Evolutionary conservation across 176 grass and related monocot genomes (phyloP), one percentile per base, ranked within the genome.

Genomic region (Areca catechu): DNA sequence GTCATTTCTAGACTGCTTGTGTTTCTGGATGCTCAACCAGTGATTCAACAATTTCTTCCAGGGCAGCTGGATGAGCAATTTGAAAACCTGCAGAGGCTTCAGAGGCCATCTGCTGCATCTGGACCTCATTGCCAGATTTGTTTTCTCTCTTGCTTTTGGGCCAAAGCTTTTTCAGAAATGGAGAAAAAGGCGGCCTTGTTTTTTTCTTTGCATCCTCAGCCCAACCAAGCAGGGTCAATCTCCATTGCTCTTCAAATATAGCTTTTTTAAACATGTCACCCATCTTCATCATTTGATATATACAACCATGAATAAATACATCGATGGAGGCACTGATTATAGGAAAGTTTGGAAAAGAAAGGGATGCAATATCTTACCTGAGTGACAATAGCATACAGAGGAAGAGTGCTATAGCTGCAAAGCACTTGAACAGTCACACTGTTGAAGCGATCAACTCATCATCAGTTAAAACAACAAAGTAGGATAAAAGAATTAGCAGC

Each of bases 331-430:
- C 9, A 43, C 34, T 43, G 17, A 23, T 7, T 22, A 3, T 2
- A 15, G 20, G 18, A 7, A 24, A n/a, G 43, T 19, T 24, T 20
- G 3, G 21, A 21, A 16, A 27, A 25, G 16, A 15, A 15, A 27
- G 56, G 23, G 24, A 58, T 25, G 22, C 5, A 58, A 58, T 4
- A 25, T 14, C 14, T 17, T 23, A 90, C 92, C 48, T 85, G 83
- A 3, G 86, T 91, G 18, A 91, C 86, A 58, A 88, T 78, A 62
- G 78, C 72, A 27, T 85, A 91, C 37, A 96, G 56, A 6, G 92
- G 92, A 27, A 91, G 62, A 43, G 92, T 96, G 72, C 82, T 77
- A 17, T 96, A 91, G 72, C 92, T 88, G 86, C 86, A 96, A 24
- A 91, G 18, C 17, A 90, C 86, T 69, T 88, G 49, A 48, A 91